A percentile compares a stretch with the other conserved stretches of the same genome.
Conservation (phyloP, 2,329 filamentous ascomycete species). For the Fusarium sp. region DNA sequence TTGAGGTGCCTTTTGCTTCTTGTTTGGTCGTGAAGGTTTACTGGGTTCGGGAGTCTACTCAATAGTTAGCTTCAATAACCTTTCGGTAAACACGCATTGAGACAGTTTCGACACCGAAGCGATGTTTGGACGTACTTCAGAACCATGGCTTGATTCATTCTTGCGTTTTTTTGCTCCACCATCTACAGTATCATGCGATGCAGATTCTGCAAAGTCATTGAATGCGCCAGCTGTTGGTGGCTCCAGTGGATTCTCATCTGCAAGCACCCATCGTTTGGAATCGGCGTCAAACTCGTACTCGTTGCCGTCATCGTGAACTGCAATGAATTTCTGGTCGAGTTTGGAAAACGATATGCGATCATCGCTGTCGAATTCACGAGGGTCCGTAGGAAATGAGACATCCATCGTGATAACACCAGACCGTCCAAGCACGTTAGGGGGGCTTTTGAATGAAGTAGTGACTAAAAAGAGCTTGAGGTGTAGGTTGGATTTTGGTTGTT, state of each 20-base stretch:
- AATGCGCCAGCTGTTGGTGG: constrained; percentile 55
- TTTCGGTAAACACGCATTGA: not conserved
- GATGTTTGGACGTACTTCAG: constrained; percentile 54
- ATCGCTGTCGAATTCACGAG: constrained; percentile 78
- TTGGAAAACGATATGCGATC: constrained; percentile 89
- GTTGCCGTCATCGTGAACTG: constrained; percentile 84
- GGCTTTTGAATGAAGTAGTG: not conserved
- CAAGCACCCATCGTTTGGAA: constrained; percentile 79
- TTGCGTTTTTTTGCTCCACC: constrained; percentile 55
- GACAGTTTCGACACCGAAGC: not conserved
- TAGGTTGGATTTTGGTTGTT: constrained; percentile 12
- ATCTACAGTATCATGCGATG: constrained; percentile 40
- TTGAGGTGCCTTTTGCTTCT: constrained; percentile 60
- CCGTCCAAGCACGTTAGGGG: not conserved
- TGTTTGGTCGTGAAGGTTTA: constrained; percentile 54
- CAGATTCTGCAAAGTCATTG: constrained; percentile 47
- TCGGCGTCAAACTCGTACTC: constrained; percentile 85
- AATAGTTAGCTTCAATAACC: constrained; percentile 15
- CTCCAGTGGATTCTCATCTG: constrained; percentile 56
- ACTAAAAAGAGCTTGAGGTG: not conserved
- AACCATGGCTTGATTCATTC: constrained; percentile 50
- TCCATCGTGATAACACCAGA: constrained; percentile 44
- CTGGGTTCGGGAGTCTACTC: constrained; percentile 43
- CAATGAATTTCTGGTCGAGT: constrained; percentile 81
- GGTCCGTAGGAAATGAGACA: constrained; percentile 65